Base-by-base conservation (phyloP, 805 yeast species). In the Jamesozyma gamospora region DNA sequence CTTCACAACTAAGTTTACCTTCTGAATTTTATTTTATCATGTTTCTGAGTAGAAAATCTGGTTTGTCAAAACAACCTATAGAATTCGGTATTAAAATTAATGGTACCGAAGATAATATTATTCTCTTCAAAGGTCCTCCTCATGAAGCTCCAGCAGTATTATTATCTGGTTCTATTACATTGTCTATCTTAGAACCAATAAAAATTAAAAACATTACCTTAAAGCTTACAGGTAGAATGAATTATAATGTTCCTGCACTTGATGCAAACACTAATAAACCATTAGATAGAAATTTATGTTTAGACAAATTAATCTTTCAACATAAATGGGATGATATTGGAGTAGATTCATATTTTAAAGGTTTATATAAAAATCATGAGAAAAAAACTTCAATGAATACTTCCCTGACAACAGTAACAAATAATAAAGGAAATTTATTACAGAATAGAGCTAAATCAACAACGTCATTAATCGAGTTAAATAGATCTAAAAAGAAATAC, bases 41-140 rank as follows among this genome's bases (percentile, higher is more conserved):
- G 36, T 21, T n/a, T 15, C 50, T 37, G 50, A 45, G 26, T 31
- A 52, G 15, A 39, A 50, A 32, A 56, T 60, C 36, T 58, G 50
- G 18, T 42, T 67, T 12, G 2, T 21, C 36, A 4, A 11, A 28
- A 4, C 18, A 28, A 58, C 72, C 5, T 4, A 28, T 21, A 8
- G 53, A 67, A 14, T 70, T 72, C 43, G 77, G 71, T 41, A 69
- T 73, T 30, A 67, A 94, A 39, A 60, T 85, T 28, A 70, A 75
- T 37, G 75, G 85, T 19, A 57, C 72, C 2, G 94, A 83, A 32
- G 79, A 77, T 46, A 92, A 86, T 53, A 90, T 88, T 9, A 62
- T 90, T 4, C 73, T 92, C 8, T 60, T 90, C 26, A 81, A 86
- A 49, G 98, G 98, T 1, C 54, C 80, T 1, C 77, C 81, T 5